Conservation (phyloP, 352 stramenopile species). For the Pythium phragmiticola region DNA sequence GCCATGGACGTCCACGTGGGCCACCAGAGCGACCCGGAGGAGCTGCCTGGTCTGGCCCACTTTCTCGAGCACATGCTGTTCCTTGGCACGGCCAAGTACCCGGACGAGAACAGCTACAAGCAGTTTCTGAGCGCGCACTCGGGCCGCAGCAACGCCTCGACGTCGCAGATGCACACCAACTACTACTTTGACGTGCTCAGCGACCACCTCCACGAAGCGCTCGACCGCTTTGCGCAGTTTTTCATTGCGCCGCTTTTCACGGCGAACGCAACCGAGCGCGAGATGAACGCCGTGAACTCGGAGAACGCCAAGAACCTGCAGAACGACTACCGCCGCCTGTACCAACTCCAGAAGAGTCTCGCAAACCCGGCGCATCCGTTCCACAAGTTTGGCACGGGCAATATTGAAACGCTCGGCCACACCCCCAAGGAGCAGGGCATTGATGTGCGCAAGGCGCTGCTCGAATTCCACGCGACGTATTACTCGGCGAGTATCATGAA, state of each 20-base stretch:
- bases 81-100: slow-evolving; percentile 95
- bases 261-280: slow-evolving; percentile 86
- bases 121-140: slow-evolving; percentile 92
- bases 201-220: slow-evolving; percentile 67
- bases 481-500: slow-evolving; percentile 93
- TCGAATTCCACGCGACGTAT: slow-evolving; percentile 88
- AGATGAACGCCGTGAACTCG: slow-evolving; percentile 96
- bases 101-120: slow-evolving; percentile 94
- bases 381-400: slow-evolving; percentile 91
- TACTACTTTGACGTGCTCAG: slow-evolving; percentile 96
- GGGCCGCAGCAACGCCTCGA: slow-evolving; percentile 96
- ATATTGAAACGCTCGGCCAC: slow-evolving; percentile 73
- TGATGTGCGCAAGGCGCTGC: slow-evolving; percentile 66
- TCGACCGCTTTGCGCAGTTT: slow-evolving; percentile 98
- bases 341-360: slow-evolving; percentile 83
- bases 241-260: slow-evolving; percentile 96
- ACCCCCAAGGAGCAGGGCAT: slow-evolving; percentile 38
- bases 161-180: slow-evolving; percentile 94
- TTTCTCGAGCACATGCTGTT: slow-evolving; percentile 98
- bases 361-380: slow-evolving; percentile 78
- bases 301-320: slow-evolving; percentile 97
- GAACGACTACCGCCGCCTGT: slow-evolving; percentile 86
- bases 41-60: slow-evolving; percentile 88
- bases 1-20: slow-evolving; percentile 96
- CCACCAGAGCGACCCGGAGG: slow-evolving; percentile 85